Evolutionary conservation across 1,139 yeast species (phyloP).

Genomic region (Taiozyma sp.): DNA sequence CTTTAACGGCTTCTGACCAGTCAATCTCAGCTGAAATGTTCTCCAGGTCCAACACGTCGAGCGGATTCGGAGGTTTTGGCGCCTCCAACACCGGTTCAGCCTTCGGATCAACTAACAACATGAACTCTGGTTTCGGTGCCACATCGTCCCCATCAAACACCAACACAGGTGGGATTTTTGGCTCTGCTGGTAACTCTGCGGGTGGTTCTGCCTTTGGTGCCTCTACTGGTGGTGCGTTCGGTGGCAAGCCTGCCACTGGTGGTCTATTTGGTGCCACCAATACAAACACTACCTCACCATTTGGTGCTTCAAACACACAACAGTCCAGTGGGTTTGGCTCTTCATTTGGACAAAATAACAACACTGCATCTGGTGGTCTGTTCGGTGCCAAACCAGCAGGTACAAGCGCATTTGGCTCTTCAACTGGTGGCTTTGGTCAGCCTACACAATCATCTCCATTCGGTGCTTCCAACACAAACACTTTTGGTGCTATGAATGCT

Average conservation of each 20-base stretch:
- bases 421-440: conserved; percentile 22
- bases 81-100: conserved; percentile 23
- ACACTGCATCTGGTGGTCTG: conserved; percentile 24
- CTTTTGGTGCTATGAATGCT: conserved; percentile 33
- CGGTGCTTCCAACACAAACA: conserved; percentile 15
- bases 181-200: conserved; percentile 27
- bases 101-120: conserved; percentile 12
- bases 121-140: conserved; percentile 25
- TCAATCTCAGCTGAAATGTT: conserved; percentile 16
- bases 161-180: conserved; percentile 23
- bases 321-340: conserved; percentile 27
- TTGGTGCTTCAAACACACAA: conserved; percentile 27
- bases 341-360: conserved; percentile 31
- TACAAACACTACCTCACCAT: conserved; percentile 30
- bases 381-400: conserved; percentile 25
- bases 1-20: background rate
- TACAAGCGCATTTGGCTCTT: conserved; percentile 11
- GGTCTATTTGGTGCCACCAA: conserved; percentile 30
- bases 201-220: conserved; percentile 27
- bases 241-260: conserved; percentile 30
- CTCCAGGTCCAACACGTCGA: conserved; percentile 26
- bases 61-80: conserved; percentile 67
- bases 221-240: conserved; percentile 29
- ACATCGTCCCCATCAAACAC: conserved; percentile 24
- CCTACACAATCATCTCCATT: conserved; percentile 15